These are phyloP conservation scores for Mycena belliarum DNA, from an alignment of 768 basidiomycete genomes.

Conservation along the genomic window DNA sequence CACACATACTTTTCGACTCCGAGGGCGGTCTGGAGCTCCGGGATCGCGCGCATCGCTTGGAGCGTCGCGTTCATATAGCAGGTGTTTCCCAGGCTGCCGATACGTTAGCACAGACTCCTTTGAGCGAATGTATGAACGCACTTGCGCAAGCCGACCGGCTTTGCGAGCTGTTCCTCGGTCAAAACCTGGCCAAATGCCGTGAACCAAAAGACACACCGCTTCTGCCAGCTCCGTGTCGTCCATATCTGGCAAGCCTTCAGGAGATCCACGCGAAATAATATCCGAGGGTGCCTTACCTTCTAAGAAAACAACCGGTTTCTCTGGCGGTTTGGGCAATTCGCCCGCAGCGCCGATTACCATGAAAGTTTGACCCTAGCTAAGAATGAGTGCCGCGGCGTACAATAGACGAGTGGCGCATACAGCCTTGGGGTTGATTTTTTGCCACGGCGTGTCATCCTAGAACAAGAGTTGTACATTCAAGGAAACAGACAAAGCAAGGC, in stretches of 20 bases:
- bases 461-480: background rate
- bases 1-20: conserved; percentile 44
- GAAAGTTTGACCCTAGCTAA: conserved; percentile 76
- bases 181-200: background rate
- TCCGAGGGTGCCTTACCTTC: conserved; percentile 57
- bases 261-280: background rate
- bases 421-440: conserved; percentile 79
- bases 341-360: conserved; percentile 94
- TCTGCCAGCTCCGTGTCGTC: conserved; percentile 77
- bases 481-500: background rate
- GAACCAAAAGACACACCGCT: background rate
- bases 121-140: conserved; percentile 29
- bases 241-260: conserved; percentile 60
- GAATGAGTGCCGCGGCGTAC: background rate
- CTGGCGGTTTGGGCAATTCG: conserved; percentile 86
- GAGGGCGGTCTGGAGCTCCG: conserved; percentile 81
- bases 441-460: conserved; percentile 87
- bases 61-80: conserved; percentile 98
- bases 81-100: conserved; percentile 78
- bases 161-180: conserved; percentile 52
- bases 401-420: conserved; percentile 42
- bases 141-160: conserved; percentile 85
- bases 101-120: background rate
- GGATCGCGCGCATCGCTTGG: conserved; percentile 91
- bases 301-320: conserved; percentile 76